Percentiles rank a stretch among this genome's conserved stretches.
Conservation (phyloP, 768 basidiomycete species). For the Coprinellus aureogranulatus region DNA sequence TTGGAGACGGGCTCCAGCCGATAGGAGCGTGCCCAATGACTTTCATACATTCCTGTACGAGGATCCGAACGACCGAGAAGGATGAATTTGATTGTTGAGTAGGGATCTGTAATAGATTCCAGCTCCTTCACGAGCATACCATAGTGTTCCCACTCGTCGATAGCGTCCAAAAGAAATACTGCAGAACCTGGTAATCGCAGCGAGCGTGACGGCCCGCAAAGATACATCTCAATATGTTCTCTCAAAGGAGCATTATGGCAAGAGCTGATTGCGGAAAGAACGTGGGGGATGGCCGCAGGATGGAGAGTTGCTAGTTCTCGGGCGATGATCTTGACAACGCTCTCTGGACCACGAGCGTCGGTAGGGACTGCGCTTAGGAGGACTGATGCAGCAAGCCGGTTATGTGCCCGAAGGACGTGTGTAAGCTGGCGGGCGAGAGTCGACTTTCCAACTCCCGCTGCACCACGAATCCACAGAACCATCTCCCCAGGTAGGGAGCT, state of each 20-base stretch:
- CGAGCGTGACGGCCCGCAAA: too few species aligned
- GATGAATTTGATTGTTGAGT: background rate
- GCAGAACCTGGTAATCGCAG: too few species aligned
- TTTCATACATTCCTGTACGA: too few species aligned
- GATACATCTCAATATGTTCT: too few species aligned
- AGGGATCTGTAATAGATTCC: background rate
- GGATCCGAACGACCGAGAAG: background rate
- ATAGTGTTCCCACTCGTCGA: conserved; percentile 7
- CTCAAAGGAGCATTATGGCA: background rate
- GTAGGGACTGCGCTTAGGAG: background rate
- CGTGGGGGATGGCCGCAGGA: background rate
- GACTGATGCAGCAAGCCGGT: conserved; percentile 1
- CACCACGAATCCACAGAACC: conserved; percentile 9
- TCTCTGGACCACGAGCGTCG: background rate
- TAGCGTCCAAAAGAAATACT: conserved; percentile 8
- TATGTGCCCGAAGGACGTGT: conserved; percentile 3
- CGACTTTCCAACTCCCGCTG: conserved; percentile 10
- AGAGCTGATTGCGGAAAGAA: background rate
- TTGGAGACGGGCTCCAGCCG: too few species aligned
- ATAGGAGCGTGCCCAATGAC: too few species aligned
- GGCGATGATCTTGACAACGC: conserved; percentile 9
- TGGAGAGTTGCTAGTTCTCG: conserved; percentile 6
- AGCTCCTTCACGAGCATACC: conserved; percentile 1
- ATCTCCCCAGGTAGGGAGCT: background rate
- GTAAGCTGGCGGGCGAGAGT: conserved; percentile 4